Evolutionary conservation across 148 eudicot species (phyloP).

Genomic region (Nepenthes mirabilis): DNA sequence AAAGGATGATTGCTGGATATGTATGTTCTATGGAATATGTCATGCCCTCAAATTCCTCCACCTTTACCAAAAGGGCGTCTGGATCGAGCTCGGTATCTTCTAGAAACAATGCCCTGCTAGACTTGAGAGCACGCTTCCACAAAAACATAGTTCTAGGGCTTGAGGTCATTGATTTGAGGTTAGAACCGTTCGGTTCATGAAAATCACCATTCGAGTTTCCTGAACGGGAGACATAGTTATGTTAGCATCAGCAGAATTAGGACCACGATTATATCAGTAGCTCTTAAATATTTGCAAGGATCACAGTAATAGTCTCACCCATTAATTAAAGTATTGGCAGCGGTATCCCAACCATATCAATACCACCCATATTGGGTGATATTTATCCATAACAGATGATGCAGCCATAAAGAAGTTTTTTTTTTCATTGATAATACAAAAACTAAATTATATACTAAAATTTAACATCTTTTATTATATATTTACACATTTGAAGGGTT

Average conservation of each 20-base stretch:
- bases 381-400: too few relatives aligned
- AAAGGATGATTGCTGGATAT: slow-evolving; percentile 46
- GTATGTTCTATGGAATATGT: slow-evolving; percentile 62
- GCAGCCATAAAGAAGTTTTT: too few relatives aligned
- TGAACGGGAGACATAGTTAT: not conserved
- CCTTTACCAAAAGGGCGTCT: slow-evolving; percentile 60
- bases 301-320: too few relatives aligned
- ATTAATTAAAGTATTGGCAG: too few relatives aligned
- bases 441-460: too few relatives aligned
- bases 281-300: too few relatives aligned
- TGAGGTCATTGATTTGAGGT: slow-evolving; percentile 14
- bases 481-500: too few relatives aligned
- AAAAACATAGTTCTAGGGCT: slow-evolving; percentile 86
- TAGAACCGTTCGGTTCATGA: slow-evolving; percentile 2
- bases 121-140: slow-evolving; percentile 73
- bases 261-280: too few relatives aligned
- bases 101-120: slow-evolving; percentile 68
- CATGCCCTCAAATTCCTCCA: slow-evolving; percentile 60
- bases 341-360: too few relatives aligned
- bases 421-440: too few relatives aligned
- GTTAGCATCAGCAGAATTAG: not conserved
- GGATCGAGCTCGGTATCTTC: slow-evolving; percentile 51
- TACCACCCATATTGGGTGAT: too few relatives aligned
- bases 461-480: too few relatives aligned
- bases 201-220: slow-evolving; percentile 9